phyloP scores from a whole-genome alignment of 2,329 filamentous ascomycete species.

The Canariomyces notabilis region DNA sequence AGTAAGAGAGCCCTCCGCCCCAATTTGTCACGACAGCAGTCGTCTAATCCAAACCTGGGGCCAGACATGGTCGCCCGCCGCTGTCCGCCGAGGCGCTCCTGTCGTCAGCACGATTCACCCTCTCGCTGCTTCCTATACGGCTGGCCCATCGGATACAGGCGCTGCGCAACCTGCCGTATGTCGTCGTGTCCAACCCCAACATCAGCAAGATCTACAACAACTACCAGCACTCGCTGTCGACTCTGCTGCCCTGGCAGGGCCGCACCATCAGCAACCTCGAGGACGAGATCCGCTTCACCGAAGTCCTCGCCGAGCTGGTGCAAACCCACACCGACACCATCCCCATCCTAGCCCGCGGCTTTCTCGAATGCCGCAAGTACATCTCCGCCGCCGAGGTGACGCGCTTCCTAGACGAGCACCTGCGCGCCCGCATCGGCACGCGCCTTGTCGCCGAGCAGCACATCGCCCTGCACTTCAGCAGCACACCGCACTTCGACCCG shows the following conservation, averaged over 20 bases:
- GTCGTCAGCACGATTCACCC: conserved; percentile 90
- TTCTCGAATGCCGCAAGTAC: conserved; percentile 89
- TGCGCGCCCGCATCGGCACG: conserved; percentile 90
- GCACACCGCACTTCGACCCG: conserved; percentile 63
- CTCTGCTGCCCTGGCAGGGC: conserved; percentile 75
- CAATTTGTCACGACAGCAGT: neutral
- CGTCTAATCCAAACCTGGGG: neutral
- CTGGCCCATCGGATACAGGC: conserved; percentile 92
- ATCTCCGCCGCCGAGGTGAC: conserved; percentile 81
- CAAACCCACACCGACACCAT: conserved; percentile 94
- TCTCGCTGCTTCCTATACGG: conserved; percentile 84
- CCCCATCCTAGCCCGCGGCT: conserved; percentile 82
- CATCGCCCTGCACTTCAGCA: conserved; percentile 75
- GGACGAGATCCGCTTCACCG: conserved; percentile 86
- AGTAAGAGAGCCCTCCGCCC: conserved; percentile 45
- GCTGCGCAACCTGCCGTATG: conserved; percentile 88
- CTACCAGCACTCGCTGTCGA: conserved; percentile 89
- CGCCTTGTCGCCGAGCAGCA: conserved; percentile 94
- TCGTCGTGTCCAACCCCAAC: conserved; percentile 96
- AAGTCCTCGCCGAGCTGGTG: conserved; percentile 91
- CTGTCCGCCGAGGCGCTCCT: conserved; percentile 75
- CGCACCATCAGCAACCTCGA: conserved; percentile 68
- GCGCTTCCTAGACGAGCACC: conserved; percentile 84
- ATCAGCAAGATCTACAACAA: conserved; percentile 93
- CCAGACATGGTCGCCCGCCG: conserved; percentile 72